Evolutionary conservation across 805 yeast species (phyloP).

Genomic region (Saccharomyces paradoxus): DNA sequence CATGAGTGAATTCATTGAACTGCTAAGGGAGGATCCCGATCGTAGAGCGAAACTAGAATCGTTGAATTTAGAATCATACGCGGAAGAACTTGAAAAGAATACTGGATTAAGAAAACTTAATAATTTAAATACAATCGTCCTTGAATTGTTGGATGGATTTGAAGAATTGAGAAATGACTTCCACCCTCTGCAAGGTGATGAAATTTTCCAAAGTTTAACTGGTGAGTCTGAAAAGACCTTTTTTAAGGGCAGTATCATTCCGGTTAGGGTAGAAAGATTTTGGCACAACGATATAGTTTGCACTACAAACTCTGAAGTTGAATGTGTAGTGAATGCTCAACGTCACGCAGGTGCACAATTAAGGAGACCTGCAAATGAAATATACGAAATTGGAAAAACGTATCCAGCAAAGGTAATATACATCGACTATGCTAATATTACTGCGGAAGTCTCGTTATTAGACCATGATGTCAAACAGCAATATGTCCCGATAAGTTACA

Average conservation of each 20-base stretch:
- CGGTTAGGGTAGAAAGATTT: conserved; percentile 58
- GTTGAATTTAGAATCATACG: conserved; percentile 82
- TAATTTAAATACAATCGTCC: conserved; percentile 29
- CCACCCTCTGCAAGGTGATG: conserved; percentile 55
- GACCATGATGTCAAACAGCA: conserved; percentile 54
- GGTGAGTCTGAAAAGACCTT: conserved; percentile 73
- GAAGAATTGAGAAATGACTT: conserved; percentile 76
- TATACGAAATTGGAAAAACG: conserved; percentile 63
- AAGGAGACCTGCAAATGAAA: conserved; percentile 39
- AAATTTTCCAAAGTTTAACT: conserved; percentile 80
- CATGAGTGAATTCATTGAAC: conserved; percentile 32
- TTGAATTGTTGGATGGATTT: conserved; percentile 77
- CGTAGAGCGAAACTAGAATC: conserved; percentile 85
- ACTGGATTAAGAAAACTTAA: conserved; percentile 31
- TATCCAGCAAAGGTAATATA: conserved; percentile 71
- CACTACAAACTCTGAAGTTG: conserved; percentile 52
- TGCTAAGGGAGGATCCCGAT: conserved; percentile 52
- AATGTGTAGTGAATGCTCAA: conserved; percentile 48
- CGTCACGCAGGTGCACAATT: conserved; percentile 37
- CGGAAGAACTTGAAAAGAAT: conserved; percentile 69
- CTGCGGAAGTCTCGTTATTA: conserved; percentile 64
- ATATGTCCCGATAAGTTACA: conserved; percentile 31
- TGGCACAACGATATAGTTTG: conserved; percentile 36
- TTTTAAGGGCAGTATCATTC: conserved; percentile 60
- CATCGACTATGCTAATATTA: conserved; percentile 66